Evolutionary conservation across 2,329 filamentous ascomycete species (phyloP).

Genomic region (Alternaria arborescens): DNA sequence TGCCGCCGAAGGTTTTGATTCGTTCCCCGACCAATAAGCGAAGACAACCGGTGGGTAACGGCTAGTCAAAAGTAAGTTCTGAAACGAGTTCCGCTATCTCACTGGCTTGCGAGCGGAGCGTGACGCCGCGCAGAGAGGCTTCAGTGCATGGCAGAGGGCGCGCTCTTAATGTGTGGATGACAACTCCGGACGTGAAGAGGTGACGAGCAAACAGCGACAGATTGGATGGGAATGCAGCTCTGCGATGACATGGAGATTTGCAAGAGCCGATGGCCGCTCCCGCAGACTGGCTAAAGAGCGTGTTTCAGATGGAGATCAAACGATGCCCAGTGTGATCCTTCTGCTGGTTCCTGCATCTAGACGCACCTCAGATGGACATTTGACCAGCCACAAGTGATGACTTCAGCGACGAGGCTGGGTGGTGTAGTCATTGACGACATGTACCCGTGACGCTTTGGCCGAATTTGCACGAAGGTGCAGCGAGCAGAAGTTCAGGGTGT

Average conservation of each 20-base stretch:
- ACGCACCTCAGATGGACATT: slow-evolving; percentile 32
- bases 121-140: slow-evolving; percentile 36
- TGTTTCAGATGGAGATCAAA: slow-evolving; percentile 53
- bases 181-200: background rate
- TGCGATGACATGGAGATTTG: slow-evolving; percentile 16
- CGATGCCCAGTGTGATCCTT: slow-evolving; percentile 44
- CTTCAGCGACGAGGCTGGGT: slow-evolving; percentile 29
- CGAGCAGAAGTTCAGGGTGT: slow-evolving; percentile 10
- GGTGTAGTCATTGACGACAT: slow-evolving; percentile 20
- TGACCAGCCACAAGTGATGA: slow-evolving; percentile 37
- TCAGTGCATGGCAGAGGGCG: slow-evolving; percentile 14
- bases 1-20: slow-evolving; percentile 35
- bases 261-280: slow-evolving; percentile 27
- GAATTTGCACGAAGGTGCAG: slow-evolving; percentile 20
- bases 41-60: slow-evolving; percentile 33
- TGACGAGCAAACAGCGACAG: slow-evolving; percentile 11
- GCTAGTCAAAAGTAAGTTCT: slow-evolving; percentile 46
- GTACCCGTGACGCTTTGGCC: slow-evolving; percentile 22
- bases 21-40: slow-evolving; percentile 35
- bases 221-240: slow-evolving; percentile 16
- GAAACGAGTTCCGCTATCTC: slow-evolving; percentile 45
- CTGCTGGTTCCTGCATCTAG: slow-evolving; percentile 50
- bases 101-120: slow-evolving; percentile 41
- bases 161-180: slow-evolving; percentile 20
- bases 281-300: slow-evolving; percentile 28